These are phyloP conservation scores for Rhodocollybia butyracea DNA, from an alignment of 768 basidiomycete species.

Conservation along the genomic window DNA sequence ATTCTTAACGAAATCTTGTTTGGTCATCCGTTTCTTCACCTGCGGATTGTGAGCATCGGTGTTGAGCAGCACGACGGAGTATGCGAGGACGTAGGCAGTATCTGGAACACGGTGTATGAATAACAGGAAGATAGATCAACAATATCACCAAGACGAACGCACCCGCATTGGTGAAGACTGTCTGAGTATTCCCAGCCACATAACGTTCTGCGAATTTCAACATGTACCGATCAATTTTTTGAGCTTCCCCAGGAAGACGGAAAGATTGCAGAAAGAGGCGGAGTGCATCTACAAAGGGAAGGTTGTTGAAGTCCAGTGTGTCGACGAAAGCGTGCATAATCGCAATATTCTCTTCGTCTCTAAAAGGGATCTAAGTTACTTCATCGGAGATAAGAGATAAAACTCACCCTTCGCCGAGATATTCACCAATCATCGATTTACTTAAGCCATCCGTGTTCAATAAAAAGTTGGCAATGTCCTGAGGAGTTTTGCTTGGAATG, in stretches of 20 bases:
- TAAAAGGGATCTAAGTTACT: slow-evolving; percentile 26
- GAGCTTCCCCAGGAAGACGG: slow-evolving; percentile 94
- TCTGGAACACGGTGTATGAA: slow-evolving; percentile 41
- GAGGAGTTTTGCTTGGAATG: slow-evolving; percentile 67
- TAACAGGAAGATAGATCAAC: background rate
- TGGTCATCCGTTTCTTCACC: slow-evolving; percentile 92
- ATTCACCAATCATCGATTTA: slow-evolving; percentile 97
- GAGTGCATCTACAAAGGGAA: slow-evolving; percentile 85
- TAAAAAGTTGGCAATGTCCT: slow-evolving; percentile 82
- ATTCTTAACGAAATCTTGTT: slow-evolving; percentile 87
- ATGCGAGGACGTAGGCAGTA: slow-evolving; percentile 91
- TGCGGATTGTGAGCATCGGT: slow-evolving; percentile 97
- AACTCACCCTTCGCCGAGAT: slow-evolving; percentile 91
- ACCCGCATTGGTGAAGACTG: slow-evolving; percentile 94
- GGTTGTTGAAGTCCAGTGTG: slow-evolving; percentile 78
- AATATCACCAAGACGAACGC: too few species aligned
- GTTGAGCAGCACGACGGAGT: slow-evolving; percentile 93
- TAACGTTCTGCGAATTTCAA: slow-evolving; percentile 98
- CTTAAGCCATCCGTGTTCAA: slow-evolving; percentile 87
- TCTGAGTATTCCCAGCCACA: slow-evolving; percentile 82
- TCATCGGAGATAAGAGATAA: background rate
- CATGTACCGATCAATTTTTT: slow-evolving; percentile 99
- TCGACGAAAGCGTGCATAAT: slow-evolving; percentile 99
- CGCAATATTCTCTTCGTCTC: slow-evolving; percentile 85
- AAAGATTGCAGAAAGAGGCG: slow-evolving; percentile 91